A percentile compares a stretch with the other conserved stretches of the same genome.
Conservation (phyloP, 371 early-diverging fungal genomes). For the Conidiobolus incongruus region DNA sequence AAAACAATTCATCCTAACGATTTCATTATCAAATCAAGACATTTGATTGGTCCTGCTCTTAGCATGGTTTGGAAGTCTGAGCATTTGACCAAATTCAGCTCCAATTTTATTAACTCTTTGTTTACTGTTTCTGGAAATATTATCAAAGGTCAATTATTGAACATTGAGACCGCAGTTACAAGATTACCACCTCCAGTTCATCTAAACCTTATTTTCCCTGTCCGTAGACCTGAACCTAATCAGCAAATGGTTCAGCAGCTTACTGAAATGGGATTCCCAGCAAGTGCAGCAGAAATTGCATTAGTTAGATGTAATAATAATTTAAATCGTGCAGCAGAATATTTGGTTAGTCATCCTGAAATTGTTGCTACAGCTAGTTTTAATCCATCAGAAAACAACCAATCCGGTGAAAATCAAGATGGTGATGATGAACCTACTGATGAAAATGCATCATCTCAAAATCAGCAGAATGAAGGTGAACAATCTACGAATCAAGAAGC, state of each 20-base stretch:
- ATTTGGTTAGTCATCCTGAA: conserved; percentile 58
- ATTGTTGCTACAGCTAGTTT: conserved; percentile 4
- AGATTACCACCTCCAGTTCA: conserved; percentile 5
- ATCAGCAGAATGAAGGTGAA: conserved; percentile 4
- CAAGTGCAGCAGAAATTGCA: conserved; percentile 59
- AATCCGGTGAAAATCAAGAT: conserved; percentile 5
- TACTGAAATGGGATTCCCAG: conserved; percentile 75
- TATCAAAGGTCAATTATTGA: conserved; percentile 38
- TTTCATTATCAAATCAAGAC: conserved; percentile 31
- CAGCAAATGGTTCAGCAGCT: conserved; percentile 42
- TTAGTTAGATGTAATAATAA: conserved; percentile 55
- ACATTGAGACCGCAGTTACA: conserved; percentile 8
- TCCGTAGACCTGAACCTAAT: conserved; percentile 21
- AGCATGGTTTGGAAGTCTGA: conserved; percentile 22
- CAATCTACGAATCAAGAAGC: conserved; percentile 7
- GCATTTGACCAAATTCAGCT: conserved; percentile 16
- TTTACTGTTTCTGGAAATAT: conserved; percentile 32
- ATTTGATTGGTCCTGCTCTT: conserved; percentile 21
- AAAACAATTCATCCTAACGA: conserved; percentile 45
- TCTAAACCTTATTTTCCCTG: conserved; percentile 8
- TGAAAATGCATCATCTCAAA: conserved; percentile 5
- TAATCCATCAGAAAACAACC: conserved; percentile 1
- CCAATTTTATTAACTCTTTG: conserved; percentile 20
- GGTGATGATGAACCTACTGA: conserved; percentile 9
- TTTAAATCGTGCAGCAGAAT: conserved; percentile 71